These are phyloP conservation scores for Starmerella asiatica DNA, from an alignment of 805 yeast species.

Conservation along the genomic window DNA sequence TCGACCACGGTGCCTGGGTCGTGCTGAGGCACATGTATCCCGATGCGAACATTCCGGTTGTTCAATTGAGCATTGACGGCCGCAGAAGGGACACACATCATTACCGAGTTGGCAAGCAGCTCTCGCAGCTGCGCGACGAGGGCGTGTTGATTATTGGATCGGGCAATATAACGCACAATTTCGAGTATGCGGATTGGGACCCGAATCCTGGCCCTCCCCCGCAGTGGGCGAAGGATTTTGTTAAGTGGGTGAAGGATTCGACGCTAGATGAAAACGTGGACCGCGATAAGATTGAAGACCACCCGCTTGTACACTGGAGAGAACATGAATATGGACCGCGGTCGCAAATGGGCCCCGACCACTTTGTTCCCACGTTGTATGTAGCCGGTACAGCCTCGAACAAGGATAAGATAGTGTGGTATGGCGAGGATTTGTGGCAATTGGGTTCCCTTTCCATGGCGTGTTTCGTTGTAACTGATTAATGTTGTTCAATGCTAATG, in stretches of 20 bases:
- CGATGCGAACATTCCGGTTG: constrained; percentile 25
- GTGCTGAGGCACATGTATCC: constrained; percentile 20
- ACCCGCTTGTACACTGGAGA: constrained; percentile 23
- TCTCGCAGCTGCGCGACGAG: constrained; percentile 38
- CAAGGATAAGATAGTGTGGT: constrained; percentile 9
- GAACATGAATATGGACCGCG: constrained; percentile 16
- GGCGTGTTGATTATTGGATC: constrained; percentile 45
- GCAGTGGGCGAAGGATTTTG: constrained; percentile 27
- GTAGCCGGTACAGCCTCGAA: constrained; percentile 14
- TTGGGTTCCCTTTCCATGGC: constrained; percentile 11
- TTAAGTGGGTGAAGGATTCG: constrained; percentile 25
- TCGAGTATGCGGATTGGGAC: constrained; percentile 7
- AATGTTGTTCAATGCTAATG: not conserved
- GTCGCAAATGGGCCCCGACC: constrained; percentile 65
- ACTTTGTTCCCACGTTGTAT: constrained; percentile 30
- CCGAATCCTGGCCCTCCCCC: constrained; percentile 11
- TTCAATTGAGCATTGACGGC: constrained; percentile 29
- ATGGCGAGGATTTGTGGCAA: constrained; percentile 3
- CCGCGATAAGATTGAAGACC: constrained; percentile 17
- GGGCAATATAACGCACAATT: constrained; percentile 64
- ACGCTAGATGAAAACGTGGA: constrained; percentile 5
- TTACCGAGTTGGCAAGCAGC: constrained; percentile 40
- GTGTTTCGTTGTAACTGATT: constrained; percentile 4
- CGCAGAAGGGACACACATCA: constrained; percentile 28
- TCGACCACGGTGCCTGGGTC: constrained; percentile 21